Conservation (phyloP, 495 filamentous ascomycete species). For the Xylaria cubensis region DNA sequence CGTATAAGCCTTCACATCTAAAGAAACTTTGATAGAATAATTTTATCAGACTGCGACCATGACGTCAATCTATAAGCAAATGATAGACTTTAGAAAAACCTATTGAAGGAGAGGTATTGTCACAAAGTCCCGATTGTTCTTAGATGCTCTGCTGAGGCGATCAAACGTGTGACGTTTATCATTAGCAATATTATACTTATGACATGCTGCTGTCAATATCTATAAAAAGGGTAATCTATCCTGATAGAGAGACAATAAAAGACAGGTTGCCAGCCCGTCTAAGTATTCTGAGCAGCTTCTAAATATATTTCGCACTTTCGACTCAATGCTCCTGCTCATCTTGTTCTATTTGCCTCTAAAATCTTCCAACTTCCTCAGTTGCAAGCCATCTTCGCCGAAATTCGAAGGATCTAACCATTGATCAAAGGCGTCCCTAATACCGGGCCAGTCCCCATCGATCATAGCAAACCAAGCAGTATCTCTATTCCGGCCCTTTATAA, state of each 20-base stretch:
- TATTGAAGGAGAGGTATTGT: not conserved
- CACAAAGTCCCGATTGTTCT: not conserved
- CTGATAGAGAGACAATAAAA: not conserved
- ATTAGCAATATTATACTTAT: not conserved
- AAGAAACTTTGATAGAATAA: not conserved
- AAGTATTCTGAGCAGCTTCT: not conserved
- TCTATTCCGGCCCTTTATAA: constrained; percentile 60
- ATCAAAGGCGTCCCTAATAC: constrained; percentile 49
- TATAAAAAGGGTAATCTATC: not conserved
- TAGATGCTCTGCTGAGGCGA: not conserved
- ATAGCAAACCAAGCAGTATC: constrained; percentile 65
- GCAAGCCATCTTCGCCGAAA: constrained; percentile 54
- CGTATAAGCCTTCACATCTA: not conserved
- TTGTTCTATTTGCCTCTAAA: constrained; percentile 24
- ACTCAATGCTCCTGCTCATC: not conserved
- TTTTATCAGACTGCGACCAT: not conserved
- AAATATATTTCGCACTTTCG: not conserved
- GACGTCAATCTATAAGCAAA: not conserved
- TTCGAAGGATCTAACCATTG: constrained; percentile 56
- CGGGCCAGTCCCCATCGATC: constrained; percentile 57
- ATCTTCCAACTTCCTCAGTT: constrained; percentile 47
- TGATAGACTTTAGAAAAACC: not conserved
- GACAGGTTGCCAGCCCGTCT: not conserved
- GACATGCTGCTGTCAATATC: too few relatives aligned
- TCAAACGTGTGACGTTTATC: not conserved